Evolutionary conservation across 2,329 filamentous ascomycete genomes (phyloP).

Genomic region (Pseudovirgaria hyperparasitica): DNA sequence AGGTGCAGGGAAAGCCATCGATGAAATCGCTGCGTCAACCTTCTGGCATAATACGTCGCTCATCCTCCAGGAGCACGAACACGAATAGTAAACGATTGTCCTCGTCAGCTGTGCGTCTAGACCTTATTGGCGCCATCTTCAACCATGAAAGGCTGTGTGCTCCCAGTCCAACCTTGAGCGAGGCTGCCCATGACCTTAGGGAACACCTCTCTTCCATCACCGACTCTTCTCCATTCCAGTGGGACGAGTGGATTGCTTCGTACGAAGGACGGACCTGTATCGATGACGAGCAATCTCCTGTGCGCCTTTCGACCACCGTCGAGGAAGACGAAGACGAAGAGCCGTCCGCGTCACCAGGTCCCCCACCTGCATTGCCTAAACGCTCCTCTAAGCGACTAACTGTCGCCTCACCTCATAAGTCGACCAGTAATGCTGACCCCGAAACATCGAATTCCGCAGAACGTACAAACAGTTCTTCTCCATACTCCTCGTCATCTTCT

Average conservation of each 20-base stretch:
- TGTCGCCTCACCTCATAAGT: constrained; percentile 6
- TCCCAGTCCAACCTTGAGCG: constrained; percentile 32
- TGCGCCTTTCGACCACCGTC: constrained; percentile 3
- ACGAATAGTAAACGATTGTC: too few relatives aligned
- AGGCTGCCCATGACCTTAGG: constrained; percentile 29
- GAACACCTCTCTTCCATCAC: constrained; percentile 11
- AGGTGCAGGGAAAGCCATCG: too few relatives aligned
- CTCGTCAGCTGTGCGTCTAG: too few relatives aligned
- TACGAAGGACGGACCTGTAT: constrained; percentile 5
- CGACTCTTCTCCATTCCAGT: constrained; percentile 13
- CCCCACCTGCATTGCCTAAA: constrained; percentile 24
- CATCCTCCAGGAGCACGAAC: too few relatives aligned
- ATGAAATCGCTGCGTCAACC: too few relatives aligned
- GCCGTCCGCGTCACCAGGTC: not conserved
- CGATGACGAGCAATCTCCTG: constrained; percentile 7
- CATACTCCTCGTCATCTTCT: too few relatives aligned
- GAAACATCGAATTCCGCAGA: too few relatives aligned
- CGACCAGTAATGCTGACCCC: too few relatives aligned
- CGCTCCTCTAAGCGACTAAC: constrained; percentile 30
- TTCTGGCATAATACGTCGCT: too few relatives aligned
- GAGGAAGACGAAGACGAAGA: not conserved
- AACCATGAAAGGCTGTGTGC: constrained; percentile 7
- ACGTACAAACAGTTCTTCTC: too few relatives aligned
- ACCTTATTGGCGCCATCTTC: too few relatives aligned
- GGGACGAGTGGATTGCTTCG: constrained; percentile 9